Evolutionary conservation across 768 basidiomycete genomes (phyloP).

Genomic region (Boletus insuetus): DNA sequence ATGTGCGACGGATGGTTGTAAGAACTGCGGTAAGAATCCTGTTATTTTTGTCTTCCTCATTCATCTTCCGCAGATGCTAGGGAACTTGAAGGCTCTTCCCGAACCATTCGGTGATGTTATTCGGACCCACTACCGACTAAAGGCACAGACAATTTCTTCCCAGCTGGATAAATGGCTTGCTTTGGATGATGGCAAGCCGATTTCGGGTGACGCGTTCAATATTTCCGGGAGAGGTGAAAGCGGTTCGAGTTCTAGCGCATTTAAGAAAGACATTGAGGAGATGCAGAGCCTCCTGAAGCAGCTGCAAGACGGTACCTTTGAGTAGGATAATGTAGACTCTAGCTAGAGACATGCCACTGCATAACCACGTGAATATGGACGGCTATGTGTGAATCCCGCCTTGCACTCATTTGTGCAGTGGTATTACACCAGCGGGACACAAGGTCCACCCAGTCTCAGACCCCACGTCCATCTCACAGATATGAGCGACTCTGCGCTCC

Average conservation of each 20-base stretch:
- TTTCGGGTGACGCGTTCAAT: constrained; percentile 53
- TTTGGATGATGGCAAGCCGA: constrained; percentile 69
- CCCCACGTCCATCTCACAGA: neutral
- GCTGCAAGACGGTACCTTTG: constrained; percentile 34
- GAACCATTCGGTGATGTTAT: constrained; percentile 87
- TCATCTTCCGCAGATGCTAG: constrained; percentile 62
- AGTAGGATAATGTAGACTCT: constrained; percentile 10
- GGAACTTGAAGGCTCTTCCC: constrained; percentile 75
- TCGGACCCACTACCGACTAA: constrained; percentile 87
- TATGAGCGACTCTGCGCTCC: constrained; percentile 80
- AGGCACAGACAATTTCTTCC: constrained; percentile 61
- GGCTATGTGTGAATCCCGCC: neutral
- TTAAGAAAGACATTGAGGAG: constrained; percentile 71
- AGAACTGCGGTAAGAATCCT: constrained; percentile 66
- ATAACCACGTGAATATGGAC: too few species aligned
- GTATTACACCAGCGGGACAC: neutral
- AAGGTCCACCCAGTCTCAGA: neutral
- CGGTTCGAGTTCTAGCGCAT: constrained; percentile 52
- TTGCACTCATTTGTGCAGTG: too few species aligned
- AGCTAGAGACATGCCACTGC: neutral
- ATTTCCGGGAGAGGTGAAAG: constrained; percentile 35
- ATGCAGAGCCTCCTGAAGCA: constrained; percentile 57
- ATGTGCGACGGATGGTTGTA: constrained; percentile 90
- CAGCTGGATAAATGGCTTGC: constrained; percentile 81
- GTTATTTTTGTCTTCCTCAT: neutral